Conservation (phyloP, 2,329 filamentous ascomycete species). For the Colletotrichum melonis region DNA sequence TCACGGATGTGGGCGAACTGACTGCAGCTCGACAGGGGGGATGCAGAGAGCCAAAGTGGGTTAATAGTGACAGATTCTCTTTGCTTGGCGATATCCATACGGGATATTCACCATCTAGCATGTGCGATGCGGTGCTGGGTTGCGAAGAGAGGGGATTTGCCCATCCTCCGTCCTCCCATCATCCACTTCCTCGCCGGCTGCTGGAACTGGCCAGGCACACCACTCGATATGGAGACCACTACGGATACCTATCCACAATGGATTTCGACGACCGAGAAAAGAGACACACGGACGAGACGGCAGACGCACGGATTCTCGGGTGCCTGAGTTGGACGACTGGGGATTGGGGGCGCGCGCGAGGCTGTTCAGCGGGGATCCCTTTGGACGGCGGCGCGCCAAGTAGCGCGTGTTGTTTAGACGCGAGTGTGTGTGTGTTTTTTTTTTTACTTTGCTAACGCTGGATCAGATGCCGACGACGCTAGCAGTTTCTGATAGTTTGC, state of each 20-base stretch:
- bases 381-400: not conserved
- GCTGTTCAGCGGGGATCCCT: not conserved
- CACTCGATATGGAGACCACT: not conserved
- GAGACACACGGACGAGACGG: constrained; percentile 9
- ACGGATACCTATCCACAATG: not conserved
- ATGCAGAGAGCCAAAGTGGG: not conserved
- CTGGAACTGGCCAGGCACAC: not conserved
- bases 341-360: too few species aligned
- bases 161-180: not conserved
- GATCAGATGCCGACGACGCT: not conserved
- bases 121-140: not conserved
- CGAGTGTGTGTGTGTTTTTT: not conserved
- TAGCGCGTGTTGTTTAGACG: not conserved
- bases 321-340: not conserved
- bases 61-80: not conserved
- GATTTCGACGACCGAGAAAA: not conserved
- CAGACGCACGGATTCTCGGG: constrained; percentile 9
- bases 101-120: too few species aligned
- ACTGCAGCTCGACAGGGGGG: constrained; percentile 9
- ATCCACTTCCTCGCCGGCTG: not conserved
- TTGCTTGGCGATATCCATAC: not conserved
- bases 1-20: constrained; percentile 21
- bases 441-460: not conserved
- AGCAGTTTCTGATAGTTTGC: not conserved
- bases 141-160: not conserved